Evolutionary conservation across 1,284 basidiomycete genomes (phyloP), one percentile per base, ranked within the genome.

Genomic region (Pterulicium gracile): DNA sequence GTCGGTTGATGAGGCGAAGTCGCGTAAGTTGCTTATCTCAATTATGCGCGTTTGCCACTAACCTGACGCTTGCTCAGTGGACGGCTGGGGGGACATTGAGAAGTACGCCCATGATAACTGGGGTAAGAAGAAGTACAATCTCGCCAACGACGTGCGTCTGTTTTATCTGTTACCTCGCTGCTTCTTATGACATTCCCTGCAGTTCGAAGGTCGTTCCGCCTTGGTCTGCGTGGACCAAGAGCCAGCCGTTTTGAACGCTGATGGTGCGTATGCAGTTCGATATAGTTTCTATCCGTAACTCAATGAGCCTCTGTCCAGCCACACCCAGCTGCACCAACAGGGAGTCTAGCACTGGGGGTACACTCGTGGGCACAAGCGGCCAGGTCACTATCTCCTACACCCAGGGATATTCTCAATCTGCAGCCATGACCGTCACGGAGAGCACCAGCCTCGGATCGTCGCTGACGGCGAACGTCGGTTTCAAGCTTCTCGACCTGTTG

Each of bases 51-150:
- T 15, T 24, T 19, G 5, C n/a, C 27, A 1, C 17, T 34, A 2
- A 39, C 17, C 34, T 21, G 14, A 7, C 23, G 5, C 2, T 41
- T 34, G 14, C 34, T 50, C 32, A 53, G 53, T 54, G 15, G 44
- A 50, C 7, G 52, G 49, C 4, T 54, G 50, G 52, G 32, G 10
- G 2, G 45, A 53, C 13, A 49, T 54, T 10, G 43, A 53, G n/a
- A 47, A 50, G 24, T 54, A 54, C 43, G 52, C 52, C 18, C 43
- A 46, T 19, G 44, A 51, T 43, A 51, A 34, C 2, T 54, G 44
- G 20, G 52, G 54, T 7, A 46, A 42, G 4, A 50, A 52, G 13
- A 24, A 35, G 12, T 40, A 39, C n/a, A 53, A 51, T 24, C 45
- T 54, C 24, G 52, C 47, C n/a, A 32, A 7, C n/a, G 2, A 50